Base-by-base conservation (phyloP, 2,329 filamentous ascomycete species). In the Cadophora sp. region DNA sequence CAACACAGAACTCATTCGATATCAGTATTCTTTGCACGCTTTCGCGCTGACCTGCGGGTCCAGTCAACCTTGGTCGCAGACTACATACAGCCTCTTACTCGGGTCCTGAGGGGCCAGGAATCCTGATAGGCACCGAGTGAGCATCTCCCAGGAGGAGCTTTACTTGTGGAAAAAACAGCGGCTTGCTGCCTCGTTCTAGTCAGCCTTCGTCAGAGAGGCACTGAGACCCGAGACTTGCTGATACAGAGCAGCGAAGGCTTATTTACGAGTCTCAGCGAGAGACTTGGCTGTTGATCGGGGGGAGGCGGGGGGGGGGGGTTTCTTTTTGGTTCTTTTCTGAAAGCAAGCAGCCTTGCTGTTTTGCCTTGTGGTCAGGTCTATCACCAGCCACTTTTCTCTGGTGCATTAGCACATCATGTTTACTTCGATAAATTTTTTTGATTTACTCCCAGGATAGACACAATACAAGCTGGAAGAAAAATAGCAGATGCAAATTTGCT, bases 341-440 rank as follows among this genome's bases (percentile, higher is more conserved):
- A 45, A 45, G 43, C 43, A 45, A 45, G 43, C 43, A 45, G 43
- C 43, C 43, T 45, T 45, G 43, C 43, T 45, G n/a, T 45, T 45
- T 45, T 45, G 43, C 43, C 43, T 45, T 45, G 43, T 45, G 13
- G 43, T 45, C 43, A 45, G 43, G 43, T 45, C 43, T n/a, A 45
- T 45, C 43, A 45, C 43, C 43, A 45, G 43, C n/a, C 43, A n/a
- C 43, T 45, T 45, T 45, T 45, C 43, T 20, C 16, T n/a, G 16
- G 43, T 45, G 43, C 43, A 45, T 45, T 45, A 45, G 13, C n/a
- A 45, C 43, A 1, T 45, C 43, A 45, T 45, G 8, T 45, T 45
- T 45, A 45, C 43, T 45, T 45, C 43, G 43, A 45, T 45, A 45
- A 13, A 45, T 45, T 45, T 45, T 45, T 45, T 45, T 45, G 43